phyloP scores from a whole-genome alignment of 176 grass and related monocot species.

The Poa pratensis region DNA sequence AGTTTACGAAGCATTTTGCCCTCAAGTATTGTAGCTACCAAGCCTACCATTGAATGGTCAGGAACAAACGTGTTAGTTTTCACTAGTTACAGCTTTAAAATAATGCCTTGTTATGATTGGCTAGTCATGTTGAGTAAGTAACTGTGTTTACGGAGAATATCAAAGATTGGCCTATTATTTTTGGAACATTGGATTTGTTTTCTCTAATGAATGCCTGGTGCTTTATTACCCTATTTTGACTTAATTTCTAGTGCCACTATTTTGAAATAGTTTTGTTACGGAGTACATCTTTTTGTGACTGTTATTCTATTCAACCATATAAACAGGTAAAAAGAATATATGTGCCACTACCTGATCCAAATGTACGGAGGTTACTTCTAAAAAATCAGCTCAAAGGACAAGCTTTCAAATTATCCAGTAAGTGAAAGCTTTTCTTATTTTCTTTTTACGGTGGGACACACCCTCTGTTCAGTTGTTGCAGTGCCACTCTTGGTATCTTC shows the following conservation, averaged over 20 bases:
- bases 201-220: neutral
- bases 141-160: neutral
- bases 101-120: neutral
- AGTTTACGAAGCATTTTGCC: neutral
- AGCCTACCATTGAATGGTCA: neutral
- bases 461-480: neutral
- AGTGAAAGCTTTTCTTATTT: slow-evolving; percentile 29
- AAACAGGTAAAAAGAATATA: slow-evolving; percentile 98
- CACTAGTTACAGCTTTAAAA: neutral
- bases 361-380: slow-evolving; percentile 75
- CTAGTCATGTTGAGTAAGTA: neutral
- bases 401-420: slow-evolving; percentile 86
- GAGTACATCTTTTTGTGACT: neutral
- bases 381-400: slow-evolving; percentile 96
- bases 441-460: neutral
- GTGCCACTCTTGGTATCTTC: neutral
- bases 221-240: neutral
- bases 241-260: neutral
- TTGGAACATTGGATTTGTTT: slow-evolving; percentile 3
- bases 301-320: slow-evolving; percentile 12
- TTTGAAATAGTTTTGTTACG: neutral
- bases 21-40: neutral
- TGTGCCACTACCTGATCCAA: slow-evolving; percentile 82
- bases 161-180: neutral
- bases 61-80: neutral